These are phyloP conservation scores for Albophoma yamanashiensis DNA, from an alignment of 2,329 filamentous ascomycete genomes.

Conservation along the genomic window DNA sequence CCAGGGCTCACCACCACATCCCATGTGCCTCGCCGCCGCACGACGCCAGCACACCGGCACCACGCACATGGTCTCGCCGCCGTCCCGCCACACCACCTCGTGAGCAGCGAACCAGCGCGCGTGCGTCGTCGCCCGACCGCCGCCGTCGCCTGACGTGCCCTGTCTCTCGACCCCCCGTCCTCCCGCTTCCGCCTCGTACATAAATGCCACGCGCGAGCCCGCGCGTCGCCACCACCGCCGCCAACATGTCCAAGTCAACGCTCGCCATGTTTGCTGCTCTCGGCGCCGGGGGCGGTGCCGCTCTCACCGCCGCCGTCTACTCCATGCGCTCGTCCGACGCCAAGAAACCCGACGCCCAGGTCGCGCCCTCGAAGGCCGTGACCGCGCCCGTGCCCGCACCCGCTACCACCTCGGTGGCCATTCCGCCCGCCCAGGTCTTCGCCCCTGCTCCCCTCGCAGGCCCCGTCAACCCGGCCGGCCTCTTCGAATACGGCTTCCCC, in stretches of 20 bases:
- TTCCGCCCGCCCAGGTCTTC: constrained; percentile 51
- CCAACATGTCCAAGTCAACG: constrained; percentile 67
- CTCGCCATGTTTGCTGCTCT: constrained; percentile 65
- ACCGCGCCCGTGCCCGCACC: constrained; percentile 16
- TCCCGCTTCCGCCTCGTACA: neutral
- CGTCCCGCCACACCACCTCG: neutral
- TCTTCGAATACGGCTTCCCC: constrained; percentile 84
- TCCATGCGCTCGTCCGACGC: constrained; percentile 35
- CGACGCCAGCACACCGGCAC: neutral
- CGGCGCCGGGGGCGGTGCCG: constrained; percentile 66
- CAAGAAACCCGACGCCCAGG: constrained; percentile 6
- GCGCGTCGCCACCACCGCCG: constrained; percentile 3
- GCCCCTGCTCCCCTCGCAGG: constrained; percentile 17
- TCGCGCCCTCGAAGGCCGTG: constrained; percentile 14
- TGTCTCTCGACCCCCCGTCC: too few relatives aligned
- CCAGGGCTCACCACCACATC: neutral
- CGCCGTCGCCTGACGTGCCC: neutral
- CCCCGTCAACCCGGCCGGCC: constrained; percentile 62
- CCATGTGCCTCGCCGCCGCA: neutral
- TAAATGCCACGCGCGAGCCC: constrained; percentile 7
- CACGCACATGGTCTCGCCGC: neutral
- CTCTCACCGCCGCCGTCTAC: constrained; percentile 59
- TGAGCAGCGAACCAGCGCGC: constrained; percentile 2
- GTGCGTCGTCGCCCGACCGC: neutral
- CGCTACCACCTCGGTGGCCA: constrained; percentile 20